Base-by-base conservation (phyloP, 2,329 filamentous ascomycete genomes). In the Fusarium nematophilum region DNA sequence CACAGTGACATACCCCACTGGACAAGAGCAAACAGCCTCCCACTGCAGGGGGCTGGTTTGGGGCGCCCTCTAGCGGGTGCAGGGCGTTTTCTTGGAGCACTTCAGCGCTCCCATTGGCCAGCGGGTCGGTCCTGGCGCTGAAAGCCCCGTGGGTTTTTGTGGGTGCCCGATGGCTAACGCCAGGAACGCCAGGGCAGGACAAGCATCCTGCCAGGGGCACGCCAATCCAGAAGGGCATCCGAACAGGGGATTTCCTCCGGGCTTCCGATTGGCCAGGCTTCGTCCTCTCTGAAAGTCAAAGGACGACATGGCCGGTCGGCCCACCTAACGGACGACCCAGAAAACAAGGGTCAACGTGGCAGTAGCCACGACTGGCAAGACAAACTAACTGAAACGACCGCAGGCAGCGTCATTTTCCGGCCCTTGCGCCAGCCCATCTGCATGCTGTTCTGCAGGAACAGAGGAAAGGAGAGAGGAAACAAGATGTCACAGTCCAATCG, bases 311-410 rank as follows among this genome's bases (percentile, higher is more conserved):
- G 17, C 36, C 17, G 17, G 29, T 21, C 49, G 58, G 17, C 27
- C 31, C 40, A 33, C 37, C n/a, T n/a, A n/a, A n/a, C n/a, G 21
- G 23, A 38, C 38, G 23, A 38, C n/a, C n/a, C 9, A 53, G 37
- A 49, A 14, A 38, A 38, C 51, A 64, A 43, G 60, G 60, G 61
- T 34, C 46, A 65, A 62, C 57, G 61, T 64, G 61, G 61, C 61
- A 59, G 61, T 54, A 34, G 44, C 40, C 48, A 42, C 53, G 43
- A 29, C 44, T 42, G 31, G 48, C 17, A 31, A 45, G 11, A 14
- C n/a, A n/a, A 17, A 26, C 8, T 25, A 56, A 59, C 62, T 65
- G 62, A 65, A 65, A 65, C 62, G 43, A 26, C 31, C 36, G n/a
- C 36, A 31, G 47, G 11, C 25, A 48, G 45, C 54, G 47, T 53